Evolutionary conservation across 352 stramenopile species (phyloP), one percentile per base, ranked within the genome.

Genomic region (Globisporangium canariense): DNA sequence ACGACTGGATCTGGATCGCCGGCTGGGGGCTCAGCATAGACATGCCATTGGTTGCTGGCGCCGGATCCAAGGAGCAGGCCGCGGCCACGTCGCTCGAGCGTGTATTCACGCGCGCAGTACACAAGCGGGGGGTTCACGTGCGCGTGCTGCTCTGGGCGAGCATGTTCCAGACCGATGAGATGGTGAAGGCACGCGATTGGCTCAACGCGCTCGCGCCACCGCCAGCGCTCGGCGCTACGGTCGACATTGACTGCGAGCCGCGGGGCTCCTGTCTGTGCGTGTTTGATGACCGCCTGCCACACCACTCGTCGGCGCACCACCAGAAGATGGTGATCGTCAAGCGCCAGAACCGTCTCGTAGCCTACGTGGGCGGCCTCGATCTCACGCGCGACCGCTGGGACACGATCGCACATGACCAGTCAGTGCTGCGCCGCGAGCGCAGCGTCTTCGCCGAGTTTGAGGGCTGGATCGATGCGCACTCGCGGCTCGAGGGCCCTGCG

Each of bases 291-390:
- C 83, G 83, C 30, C 58, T 90, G 59, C 80, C 83, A 10, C 69
- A 83, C 45, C 36, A 66, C 9, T 87, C 79, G 40, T 84, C 77
- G 25, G 84, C 83, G 40, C 79, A 89, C 32, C 82, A 91, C 55
- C 82, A 91, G 62, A 90, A 91, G 57, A 85, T 79, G 16, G 64
- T 91, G 16, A 70, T 88, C 13, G 58, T 91, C 8, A 74, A 76
- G 25, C 80, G 74, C 28, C 66, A 75, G 38, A 49, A 67, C 20
- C 51, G 73, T 22, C 73, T 83, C 18, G 55, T 78, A 9, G 78
- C 75, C 3, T 88, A 80, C 47, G 60, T 89, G 4, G 81, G 81
- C 18, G 81, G 79, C 6, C 64, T 89, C 30, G 81, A 91, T 58
- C 40, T 86, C 22, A 83, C 73, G 8, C 69, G 72, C 14, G 79